Percentiles rank a stretch among this genome's conserved stretches.
phyloP scores from a whole-genome alignment of 495 filamentous ascomycete species.

The Copromyces sp. region DNA sequence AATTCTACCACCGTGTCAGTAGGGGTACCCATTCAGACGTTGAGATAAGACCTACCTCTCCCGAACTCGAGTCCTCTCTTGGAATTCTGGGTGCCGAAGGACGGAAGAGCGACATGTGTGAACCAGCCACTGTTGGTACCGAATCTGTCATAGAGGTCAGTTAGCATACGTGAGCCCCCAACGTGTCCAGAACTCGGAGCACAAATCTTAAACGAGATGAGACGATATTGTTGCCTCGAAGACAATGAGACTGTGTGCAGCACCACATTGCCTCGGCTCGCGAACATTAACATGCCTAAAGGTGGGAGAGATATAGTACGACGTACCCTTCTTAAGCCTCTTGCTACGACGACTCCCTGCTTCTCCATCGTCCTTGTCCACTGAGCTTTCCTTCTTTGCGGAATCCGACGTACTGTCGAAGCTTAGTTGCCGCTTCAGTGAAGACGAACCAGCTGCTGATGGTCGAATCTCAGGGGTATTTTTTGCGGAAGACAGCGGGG shows the following conservation, averaged over 20 bases:
- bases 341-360: conserved; percentile 79
- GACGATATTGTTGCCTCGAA: neutral
- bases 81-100: conserved; percentile 64
- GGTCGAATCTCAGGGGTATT: conserved; percentile 51
- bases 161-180: neutral
- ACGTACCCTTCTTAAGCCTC: conserved; percentile 81
- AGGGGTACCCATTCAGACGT: neutral
- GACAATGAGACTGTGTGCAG: neutral
- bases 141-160: conserved; percentile 45
- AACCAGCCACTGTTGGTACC: conserved; percentile 83
- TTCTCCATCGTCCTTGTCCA: conserved; percentile 57
- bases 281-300: neutral
- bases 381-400: conserved; percentile 43
- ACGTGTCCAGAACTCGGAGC: neutral
- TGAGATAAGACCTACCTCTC: conserved; percentile 51
- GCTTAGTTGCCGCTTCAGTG: conserved; percentile 75
- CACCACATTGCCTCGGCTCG: neutral
- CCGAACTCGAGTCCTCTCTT: conserved; percentile 57
- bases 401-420: conserved; percentile 54
- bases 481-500: conserved; percentile 43
- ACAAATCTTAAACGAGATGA: neutral
- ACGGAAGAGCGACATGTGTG: conserved; percentile 90
- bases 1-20: conserved; percentile 48
- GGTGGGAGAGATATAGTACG: neutral
- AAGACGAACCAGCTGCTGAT: conserved; percentile 38